Evolutionary conservation across 768 basidiomycete species (phyloP).

Genomic region (Trametes cubensis): DNA sequence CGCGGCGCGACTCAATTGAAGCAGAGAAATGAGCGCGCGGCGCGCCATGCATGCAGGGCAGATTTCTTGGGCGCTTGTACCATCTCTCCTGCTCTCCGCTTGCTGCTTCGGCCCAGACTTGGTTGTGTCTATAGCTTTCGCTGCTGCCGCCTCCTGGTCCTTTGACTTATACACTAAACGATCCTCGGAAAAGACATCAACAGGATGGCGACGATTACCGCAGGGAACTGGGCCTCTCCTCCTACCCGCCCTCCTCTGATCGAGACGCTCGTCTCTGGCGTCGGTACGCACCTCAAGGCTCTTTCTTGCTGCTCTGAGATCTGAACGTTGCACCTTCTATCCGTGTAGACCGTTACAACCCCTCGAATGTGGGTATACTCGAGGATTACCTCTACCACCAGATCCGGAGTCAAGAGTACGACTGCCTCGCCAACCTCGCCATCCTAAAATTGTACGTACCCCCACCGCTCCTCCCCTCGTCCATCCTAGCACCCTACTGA

Average conservation of each 20-base stretch:
- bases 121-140: neutral
- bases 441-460: constrained; percentile 82
- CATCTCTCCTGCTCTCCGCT: constrained; percentile 1
- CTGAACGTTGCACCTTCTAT: neutral
- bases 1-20: neutral
- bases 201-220: constrained; percentile 47
- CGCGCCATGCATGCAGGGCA: constrained; percentile 3
- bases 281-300: constrained; percentile 55
- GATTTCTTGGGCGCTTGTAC: constrained; percentile 20
- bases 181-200: neutral
- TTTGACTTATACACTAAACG: neutral
- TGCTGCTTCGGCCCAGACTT: neutral
- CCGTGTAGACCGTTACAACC: constrained; percentile 91
- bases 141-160: neutral
- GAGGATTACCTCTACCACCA: constrained; percentile 98
- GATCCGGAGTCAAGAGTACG: constrained; percentile 88
- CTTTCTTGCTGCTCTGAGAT: neutral
- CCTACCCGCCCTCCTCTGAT: constrained; percentile 83
- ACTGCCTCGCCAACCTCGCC: constrained; percentile 92
- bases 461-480: neutral
- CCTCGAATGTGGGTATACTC: constrained; percentile 87
- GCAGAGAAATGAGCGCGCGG: neutral
- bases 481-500: neutral
- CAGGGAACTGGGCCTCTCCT: constrained; percentile 72
- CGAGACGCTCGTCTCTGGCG: constrained; percentile 88